Conservation (phyloP, 441 rosid species). For the Pelargonium fulgidum region DNA sequence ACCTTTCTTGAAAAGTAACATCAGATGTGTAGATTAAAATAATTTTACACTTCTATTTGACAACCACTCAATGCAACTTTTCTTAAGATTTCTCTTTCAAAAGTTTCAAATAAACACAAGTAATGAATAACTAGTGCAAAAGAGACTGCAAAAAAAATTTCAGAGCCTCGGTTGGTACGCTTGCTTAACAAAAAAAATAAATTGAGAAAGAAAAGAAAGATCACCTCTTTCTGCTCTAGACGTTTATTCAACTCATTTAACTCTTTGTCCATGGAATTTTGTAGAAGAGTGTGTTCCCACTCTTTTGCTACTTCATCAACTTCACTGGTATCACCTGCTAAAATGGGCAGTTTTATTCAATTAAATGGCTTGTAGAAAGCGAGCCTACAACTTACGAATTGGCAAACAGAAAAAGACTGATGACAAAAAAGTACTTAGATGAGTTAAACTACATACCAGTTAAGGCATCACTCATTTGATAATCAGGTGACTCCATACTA, state of each 20-base stretch:
- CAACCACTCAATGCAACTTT: not conserved
- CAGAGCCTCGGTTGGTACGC: no score
- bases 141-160: not conserved
- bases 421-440: not conserved
- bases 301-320: conserved; percentile 86
- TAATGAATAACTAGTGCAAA: not conserved
- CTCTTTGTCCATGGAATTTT: conserved; percentile 91
- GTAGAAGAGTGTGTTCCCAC: conserved; percentile 91
- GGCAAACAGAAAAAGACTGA: not conserved
- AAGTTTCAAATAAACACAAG: not conserved
- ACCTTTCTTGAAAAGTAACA: not conserved
- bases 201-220: not conserved
- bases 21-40: not conserved
- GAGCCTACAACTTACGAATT: conserved; percentile 1
- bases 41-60: not conserved
- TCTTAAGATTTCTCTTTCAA: not conserved
- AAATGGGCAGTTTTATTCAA: conserved; percentile 17
- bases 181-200: no score
- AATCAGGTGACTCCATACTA: conserved; percentile 68
- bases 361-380: conserved; percentile 10
- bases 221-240: conserved; percentile 93
- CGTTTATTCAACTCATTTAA: conserved; percentile 81
- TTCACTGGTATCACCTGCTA: conserved; percentile 64
- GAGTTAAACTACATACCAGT: conserved; percentile 47
- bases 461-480: conserved; percentile 70